Conservation (phyloP, 768 basidiomycete species). For the Gelatoporia subvermispora region DNA sequence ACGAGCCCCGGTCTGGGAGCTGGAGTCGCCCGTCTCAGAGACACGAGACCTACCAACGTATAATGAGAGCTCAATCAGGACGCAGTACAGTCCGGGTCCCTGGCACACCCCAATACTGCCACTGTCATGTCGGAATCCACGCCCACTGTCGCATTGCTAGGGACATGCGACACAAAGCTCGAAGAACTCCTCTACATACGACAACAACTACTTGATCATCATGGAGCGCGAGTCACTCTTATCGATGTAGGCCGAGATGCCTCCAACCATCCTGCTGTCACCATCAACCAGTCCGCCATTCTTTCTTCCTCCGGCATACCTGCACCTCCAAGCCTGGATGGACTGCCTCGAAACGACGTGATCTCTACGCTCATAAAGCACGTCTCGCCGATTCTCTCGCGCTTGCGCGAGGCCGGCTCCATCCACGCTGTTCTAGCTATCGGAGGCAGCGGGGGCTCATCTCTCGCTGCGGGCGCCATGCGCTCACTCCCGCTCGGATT, state of each 20-base stretch:
- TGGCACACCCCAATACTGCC: no score
- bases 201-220: constrained; percentile 1
- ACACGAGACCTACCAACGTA: no score
- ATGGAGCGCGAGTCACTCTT: constrained; percentile 12
- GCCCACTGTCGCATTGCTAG: constrained; percentile 11
- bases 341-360: constrained; percentile 11
- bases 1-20: no score
- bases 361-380: constrained; percentile 8
- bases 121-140: neutral
- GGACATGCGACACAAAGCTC: constrained; percentile 19
- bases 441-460: constrained; percentile 15
- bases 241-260: constrained; percentile 15
- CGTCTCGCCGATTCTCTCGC: constrained; percentile 4
- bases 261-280: constrained; percentile 8
- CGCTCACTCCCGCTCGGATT: constrained; percentile 15
- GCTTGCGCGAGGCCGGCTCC: constrained; percentile 2
- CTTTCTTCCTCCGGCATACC: constrained; percentile 3
- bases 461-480: constrained; percentile 14
- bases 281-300: constrained; percentile 9
- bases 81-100: no score
- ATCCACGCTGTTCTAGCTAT: constrained; percentile 12
- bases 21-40: no score
- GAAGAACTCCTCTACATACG: constrained; percentile 17
- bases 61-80: no score
- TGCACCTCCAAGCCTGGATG: constrained; percentile 3